phyloP scores from a whole-genome alignment of 768 basidiomycete species.

The Tephrocybe rancida region DNA sequence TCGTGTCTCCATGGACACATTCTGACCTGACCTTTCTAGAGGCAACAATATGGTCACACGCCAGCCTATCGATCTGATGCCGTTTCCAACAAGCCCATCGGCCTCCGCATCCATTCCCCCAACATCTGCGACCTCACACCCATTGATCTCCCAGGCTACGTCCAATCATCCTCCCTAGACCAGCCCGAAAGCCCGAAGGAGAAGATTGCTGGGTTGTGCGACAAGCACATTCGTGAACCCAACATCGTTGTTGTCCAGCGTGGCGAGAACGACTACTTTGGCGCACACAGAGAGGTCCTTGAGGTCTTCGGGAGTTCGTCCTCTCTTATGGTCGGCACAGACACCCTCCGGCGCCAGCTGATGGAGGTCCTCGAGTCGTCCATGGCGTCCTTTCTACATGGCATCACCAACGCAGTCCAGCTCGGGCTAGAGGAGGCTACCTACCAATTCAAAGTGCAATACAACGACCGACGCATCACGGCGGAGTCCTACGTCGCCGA shows the following conservation, averaged over 20 bases:
- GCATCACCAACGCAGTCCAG: conserved; percentile 96
- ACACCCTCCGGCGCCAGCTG: conserved; percentile 83
- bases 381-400: conserved; percentile 94
- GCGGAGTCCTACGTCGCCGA: conserved; percentile 98
- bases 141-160: conserved; percentile 96
- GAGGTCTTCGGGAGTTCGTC: conserved; percentile 61
- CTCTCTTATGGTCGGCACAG: conserved; percentile 87
- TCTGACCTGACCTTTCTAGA: conserved; percentile 41
- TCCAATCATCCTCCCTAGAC: conserved; percentile 93
- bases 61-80: conserved; percentile 94
- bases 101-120: conserved; percentile 95
- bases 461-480: conserved; percentile 93
- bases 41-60: conserved; percentile 99
- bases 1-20: conserved; percentile 2
- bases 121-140: conserved; percentile 96
- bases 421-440: conserved; percentile 95
- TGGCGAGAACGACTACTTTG: conserved; percentile 72
- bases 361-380: conserved; percentile 98
- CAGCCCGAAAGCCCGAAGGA: conserved; percentile 95
- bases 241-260: conserved; percentile 74
- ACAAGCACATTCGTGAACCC: conserved; percentile 97
- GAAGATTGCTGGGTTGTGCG: conserved; percentile 87
- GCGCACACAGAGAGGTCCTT: conserved; percentile 57
- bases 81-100: conserved; percentile 94
- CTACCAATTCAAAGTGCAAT: conserved; percentile 99